Percentiles rank a stretch among this genome's conserved stretches.
phyloP scores from a whole-genome alignment of 495 filamentous ascomycete genomes.

The Copromyces sp. region DNA sequence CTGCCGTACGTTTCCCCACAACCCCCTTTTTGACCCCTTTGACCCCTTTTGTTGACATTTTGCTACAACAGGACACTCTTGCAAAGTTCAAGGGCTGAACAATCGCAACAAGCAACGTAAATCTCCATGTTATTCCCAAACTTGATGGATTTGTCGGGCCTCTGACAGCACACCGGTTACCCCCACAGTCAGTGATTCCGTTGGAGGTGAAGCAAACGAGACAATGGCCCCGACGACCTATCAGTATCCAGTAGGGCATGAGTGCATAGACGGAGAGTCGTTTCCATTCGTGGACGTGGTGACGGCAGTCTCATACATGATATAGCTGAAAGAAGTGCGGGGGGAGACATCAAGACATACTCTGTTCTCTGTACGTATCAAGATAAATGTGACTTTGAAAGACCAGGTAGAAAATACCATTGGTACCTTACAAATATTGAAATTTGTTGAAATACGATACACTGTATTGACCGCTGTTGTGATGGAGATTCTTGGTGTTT shows the following conservation, averaged over 20 bases:
- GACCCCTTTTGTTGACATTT: constrained; percentile 6
- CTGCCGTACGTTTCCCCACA: constrained; percentile 46
- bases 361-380: not conserved
- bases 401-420: not conserved
- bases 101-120: not conserved
- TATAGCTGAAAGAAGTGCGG: not conserved
- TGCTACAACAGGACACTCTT: constrained; percentile 48
- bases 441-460: not conserved
- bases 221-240: not conserved
- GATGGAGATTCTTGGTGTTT: constrained; percentile 14
- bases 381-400: not conserved
- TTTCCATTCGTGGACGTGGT: not conserved
- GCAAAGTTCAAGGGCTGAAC: constrained; percentile 67
- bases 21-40: not conserved
- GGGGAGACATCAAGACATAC: not conserved
- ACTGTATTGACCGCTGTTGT: not conserved
- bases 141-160: not conserved
- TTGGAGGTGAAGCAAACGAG: not conserved
- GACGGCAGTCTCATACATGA: not conserved
- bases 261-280: not conserved
- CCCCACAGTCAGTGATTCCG: not conserved
- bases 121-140: not conserved
- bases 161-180: not conserved
- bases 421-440: not conserved
- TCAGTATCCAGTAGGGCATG: not conserved